Base-by-base conservation (phyloP, 371 early-diverging fungal genomes). In the Mortierella sp. region DNA sequence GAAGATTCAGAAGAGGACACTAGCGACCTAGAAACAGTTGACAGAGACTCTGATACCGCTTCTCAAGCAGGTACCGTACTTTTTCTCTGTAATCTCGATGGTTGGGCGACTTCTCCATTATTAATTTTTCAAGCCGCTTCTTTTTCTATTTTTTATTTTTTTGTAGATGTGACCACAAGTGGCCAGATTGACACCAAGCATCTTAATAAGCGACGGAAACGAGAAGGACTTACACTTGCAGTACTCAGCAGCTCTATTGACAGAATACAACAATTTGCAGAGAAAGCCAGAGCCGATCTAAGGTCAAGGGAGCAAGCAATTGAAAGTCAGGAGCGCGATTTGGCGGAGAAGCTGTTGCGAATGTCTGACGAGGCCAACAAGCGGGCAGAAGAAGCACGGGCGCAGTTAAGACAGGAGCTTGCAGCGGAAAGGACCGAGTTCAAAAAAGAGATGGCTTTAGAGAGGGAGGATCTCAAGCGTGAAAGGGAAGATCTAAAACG, bases 1-100 rank as follows among this genome's bases (percentile, higher is more conserved):
- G 45, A 18, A n/a, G 43, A 55, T 25, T 65, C 66, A 26, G 58
- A 65, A 30, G 58, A 50, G 1, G 48, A 65, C 15, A 53, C 11
- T 25, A 65, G 58, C 50, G 57, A 57, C 14, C 25, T 65, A n/a
- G 58, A 64, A 29, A 0, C 7, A 44, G 12, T 23, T 25, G 21
- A 46, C 19, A 9, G 44, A 43, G 0, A 0, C 0, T 43, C 21
- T 46, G 60, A 47, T 44, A 25, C n/a, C n/a, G n/a, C n/a, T n/a
- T n/a, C n/a, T n/a, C n/a, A n/a, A n/a, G n/a, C 47, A 46, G 60
- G 60, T 60, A 60, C 7, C 30, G 23, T 14, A 43, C 46, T 46
- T 12, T 25, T 5, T 46, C 46, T 46, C 3, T 23, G n/a, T n/a
- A n/a, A n/a, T n/a, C n/a, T n/a, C n/a, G n/a, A n/a, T n/a, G n/a